Conservation (phyloP, 257 asterid genomes). For the Solanum sparsipilum region DNA sequence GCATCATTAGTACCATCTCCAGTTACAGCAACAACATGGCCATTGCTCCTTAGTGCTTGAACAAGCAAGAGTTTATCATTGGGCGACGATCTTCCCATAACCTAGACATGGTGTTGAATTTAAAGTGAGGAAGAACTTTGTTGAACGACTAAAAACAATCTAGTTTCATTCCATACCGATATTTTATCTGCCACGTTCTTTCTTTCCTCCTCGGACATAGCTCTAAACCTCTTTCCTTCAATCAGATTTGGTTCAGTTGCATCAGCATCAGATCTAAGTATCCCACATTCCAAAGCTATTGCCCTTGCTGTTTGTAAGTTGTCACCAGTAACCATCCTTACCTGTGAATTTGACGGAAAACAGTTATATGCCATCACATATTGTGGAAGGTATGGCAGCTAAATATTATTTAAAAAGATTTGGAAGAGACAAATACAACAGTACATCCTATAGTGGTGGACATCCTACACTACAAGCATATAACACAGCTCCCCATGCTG, state of each 20-base stretch:
- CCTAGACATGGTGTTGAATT: slow-evolving; percentile 28
- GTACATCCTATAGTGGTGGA: neutral
- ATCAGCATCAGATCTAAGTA: slow-evolving; percentile 60
- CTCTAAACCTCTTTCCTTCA: slow-evolving; percentile 79
- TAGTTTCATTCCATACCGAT: slow-evolving; percentile 39
- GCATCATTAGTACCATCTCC: slow-evolving; percentile 99
- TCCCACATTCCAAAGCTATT: slow-evolving; percentile 94
- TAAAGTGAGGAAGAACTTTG: neutral
- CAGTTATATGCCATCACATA: neutral
- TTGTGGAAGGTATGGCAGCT: neutral
- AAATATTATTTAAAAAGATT: neutral
- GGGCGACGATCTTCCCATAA: slow-evolving; percentile 98
- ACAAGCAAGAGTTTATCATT: slow-evolving; percentile 91
- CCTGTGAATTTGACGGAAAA: slow-evolving; percentile 24
- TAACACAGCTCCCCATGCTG: neutral
- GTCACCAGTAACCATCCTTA: slow-evolving; percentile 98
- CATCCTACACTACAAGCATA: neutral
- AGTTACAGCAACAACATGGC: slow-evolving; percentile 95
- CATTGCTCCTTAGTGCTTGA: slow-evolving; percentile 84
- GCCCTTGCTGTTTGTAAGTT: slow-evolving; percentile 87
- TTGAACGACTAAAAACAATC: neutral
- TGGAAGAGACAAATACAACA: neutral
- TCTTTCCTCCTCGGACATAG: slow-evolving; percentile 48
- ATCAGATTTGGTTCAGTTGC: slow-evolving; percentile 77
- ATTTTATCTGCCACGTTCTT: slow-evolving; percentile 65